Evolutionary conservation across 2,329 filamentous ascomycete genomes (phyloP), one percentile per base, ranked within the genome.

Genomic region (Epichloe typhina): DNA sequence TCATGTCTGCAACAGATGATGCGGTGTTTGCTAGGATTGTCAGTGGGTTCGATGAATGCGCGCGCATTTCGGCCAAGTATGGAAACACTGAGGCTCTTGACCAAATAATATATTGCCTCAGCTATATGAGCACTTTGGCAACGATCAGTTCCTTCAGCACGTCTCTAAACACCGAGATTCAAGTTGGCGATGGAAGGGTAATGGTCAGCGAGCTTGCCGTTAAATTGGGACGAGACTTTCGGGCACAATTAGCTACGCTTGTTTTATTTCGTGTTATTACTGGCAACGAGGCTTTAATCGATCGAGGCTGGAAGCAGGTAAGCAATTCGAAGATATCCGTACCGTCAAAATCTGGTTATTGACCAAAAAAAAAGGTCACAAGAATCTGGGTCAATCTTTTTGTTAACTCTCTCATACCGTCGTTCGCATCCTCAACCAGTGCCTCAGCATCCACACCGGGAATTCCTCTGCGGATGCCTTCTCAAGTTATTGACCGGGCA

Each of bases 181-280:
- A 97, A 65, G 88, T 84, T 12, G 88, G 86, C 2, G 86, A 93
- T 57, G 90, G 86, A 66, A 93, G 84, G 61, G 88, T 98, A 51
- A 98, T 98, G 93, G 94, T 98, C 58, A 97, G 91, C 64, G 91
- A 97, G 71, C 82, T 96, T 55, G 91, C 94, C 44, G 93, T 98
- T 53, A 90, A 94, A 63, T 88, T 98, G 62, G 93, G 93, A 40
- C 79, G 91, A 57, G 88, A 98, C 65, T 91, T 94, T 68, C 84
- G 90, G 62, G 91, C 91, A 38, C 91, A 98, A 64, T 74, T 98
- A 50, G 91, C 93, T 6, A 95, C 88, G 7, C 81, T 97, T 49
- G 88, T 98, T n/a, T 73, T 98, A 31, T 98, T 98, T 75, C 82
- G 89, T 39, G 86, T 98, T 21, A 80, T 97, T 49, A 85, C 84